Evolutionary conservation across 768 basidiomycete genomes (phyloP).

Genomic region (Cyclocybe cylindracea): DNA sequence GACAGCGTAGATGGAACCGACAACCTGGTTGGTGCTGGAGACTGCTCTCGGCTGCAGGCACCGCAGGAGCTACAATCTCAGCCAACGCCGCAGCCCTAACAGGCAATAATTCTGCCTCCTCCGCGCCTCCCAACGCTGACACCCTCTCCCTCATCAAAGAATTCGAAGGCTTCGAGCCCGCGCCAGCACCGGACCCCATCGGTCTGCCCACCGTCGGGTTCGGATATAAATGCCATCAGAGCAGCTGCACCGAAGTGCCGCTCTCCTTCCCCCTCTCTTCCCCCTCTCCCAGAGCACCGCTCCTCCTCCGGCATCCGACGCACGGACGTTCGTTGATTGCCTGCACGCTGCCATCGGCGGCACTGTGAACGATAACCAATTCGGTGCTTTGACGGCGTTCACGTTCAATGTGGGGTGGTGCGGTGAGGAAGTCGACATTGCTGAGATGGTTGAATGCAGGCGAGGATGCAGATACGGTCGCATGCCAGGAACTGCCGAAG

Average conservation of each 20-base stretch:
- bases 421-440: slow-evolving; percentile 28
- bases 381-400: slow-evolving; percentile 32
- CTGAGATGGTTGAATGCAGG: slow-evolving; percentile 34
- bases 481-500: slow-evolving; percentile 34
- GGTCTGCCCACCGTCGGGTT: slow-evolving; percentile 35
- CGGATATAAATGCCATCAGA: slow-evolving; percentile 29
- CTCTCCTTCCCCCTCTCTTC: too few relatives aligned
- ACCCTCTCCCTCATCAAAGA: slow-evolving; percentile 28
- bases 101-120: slow-evolving; percentile 1
- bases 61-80: slow-evolving; percentile 11
- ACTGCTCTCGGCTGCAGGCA: slow-evolving; percentile 7
- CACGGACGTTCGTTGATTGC: slow-evolving; percentile 28
- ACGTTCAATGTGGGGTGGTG: slow-evolving; percentile 35
- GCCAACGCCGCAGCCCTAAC: slow-evolving; percentile 9
- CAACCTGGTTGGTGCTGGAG: slow-evolving; percentile 11
- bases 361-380: slow-evolving; percentile 37
- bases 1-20: slow-evolving; percentile 7
- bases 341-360: slow-evolving; percentile 27
- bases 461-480: slow-evolving; percentile 36
- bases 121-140: slow-evolving; percentile 23
- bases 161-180: slow-evolving; percentile 33
- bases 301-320: slow-evolving; percentile 28
- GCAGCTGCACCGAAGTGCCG: slow-evolving; percentile 25
- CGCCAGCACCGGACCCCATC: slow-evolving; percentile 32
- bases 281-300: slow-evolving; percentile 27